Base-by-base conservation (phyloP, 2,329 filamentous ascomycete genomes). In the Lithohypha guttulata region DNA sequence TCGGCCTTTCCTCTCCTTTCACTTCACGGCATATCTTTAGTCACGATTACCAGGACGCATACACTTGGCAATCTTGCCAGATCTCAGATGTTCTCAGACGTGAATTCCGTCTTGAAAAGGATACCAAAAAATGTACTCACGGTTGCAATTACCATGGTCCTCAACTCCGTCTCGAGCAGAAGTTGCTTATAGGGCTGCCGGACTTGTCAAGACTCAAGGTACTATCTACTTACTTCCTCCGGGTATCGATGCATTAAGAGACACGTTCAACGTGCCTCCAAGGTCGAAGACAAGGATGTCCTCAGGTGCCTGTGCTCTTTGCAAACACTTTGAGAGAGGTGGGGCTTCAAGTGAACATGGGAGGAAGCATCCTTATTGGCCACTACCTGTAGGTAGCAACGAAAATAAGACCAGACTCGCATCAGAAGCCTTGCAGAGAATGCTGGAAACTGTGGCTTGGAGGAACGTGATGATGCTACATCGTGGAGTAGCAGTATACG, bases 381-480 rank as follows among this genome's bases (percentile, higher is more conserved):
- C 46, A 6, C 9, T 46, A 21, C 50, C 50, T 1, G 33, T 15
- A 21, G 50, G 50, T 2, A 51, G 48, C 37, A 52, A 51, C 36
- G 50, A 52, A 18, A 46, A 49, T 14, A 52, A 52, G 34, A 49
- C 48, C 20, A 33, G 39, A 26, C 46, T 42, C 10, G 50, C 50
- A 13, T 28, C 42, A 7, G 34, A 41, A 21, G 45, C 49, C 5
- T 33, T 51, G 26, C 42, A 51, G 11, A 18, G 44, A 14, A 50
- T 51, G 50, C 38, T 52, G 19, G 28, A 21, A 13, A 38, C 46
- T 8, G 39, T 44, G 4, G 27, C 38, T 4, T 52, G 50, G 50
- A 45, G 31, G 44, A 52, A 52, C 35, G 45, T 52, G 30, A 52
- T 52, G 50, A 29, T 52, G 25, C 33, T 52, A 23, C 50, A 52